These are phyloP conservation scores for Postia placenta DNA, from an alignment of 768 basidiomycete species.

Conservation along the genomic window DNA sequence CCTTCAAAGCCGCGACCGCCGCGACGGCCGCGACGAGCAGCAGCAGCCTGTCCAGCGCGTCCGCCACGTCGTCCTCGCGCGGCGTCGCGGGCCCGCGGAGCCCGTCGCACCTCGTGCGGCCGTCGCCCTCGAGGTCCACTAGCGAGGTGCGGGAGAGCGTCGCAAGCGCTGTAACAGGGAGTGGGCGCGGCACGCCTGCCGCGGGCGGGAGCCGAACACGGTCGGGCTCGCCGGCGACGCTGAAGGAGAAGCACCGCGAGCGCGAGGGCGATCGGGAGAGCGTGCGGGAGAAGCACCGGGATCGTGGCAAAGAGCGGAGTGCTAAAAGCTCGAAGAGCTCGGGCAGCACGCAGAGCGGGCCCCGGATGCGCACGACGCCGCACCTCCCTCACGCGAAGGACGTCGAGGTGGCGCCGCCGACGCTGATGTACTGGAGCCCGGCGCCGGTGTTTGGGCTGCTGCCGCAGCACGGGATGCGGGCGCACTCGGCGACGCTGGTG, in stretches of 20 bases:
- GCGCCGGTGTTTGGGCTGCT: constrained; percentile 72
- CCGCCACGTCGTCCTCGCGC: constrained; percentile 16
- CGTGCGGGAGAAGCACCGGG: constrained; percentile 9
- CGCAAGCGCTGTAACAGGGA: no score
- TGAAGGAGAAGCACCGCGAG: constrained; percentile 8
- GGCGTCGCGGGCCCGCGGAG: constrained; percentile 13
- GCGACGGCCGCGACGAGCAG: constrained; percentile 20
- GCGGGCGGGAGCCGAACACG: constrained; percentile 4
- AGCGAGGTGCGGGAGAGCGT: constrained; percentile 10
- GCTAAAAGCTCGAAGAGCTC: constrained; percentile 6
- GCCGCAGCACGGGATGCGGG: constrained; percentile 66
- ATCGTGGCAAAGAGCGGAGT: constrained; percentile 9
- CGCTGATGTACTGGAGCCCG: constrained; percentile 80
- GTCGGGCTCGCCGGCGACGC: constrained; percentile 11
- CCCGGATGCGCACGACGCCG: constrained; percentile 42
- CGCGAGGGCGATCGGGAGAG: constrained; percentile 8
- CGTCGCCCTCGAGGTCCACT: constrained; percentile 8
- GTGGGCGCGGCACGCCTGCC: constrained; percentile 8
- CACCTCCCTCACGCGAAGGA: constrained; percentile 58
- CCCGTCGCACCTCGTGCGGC: constrained; percentile 10
- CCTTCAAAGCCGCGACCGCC: constrained; percentile 27
- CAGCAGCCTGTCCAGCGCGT: constrained; percentile 23
- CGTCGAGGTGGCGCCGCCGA: constrained; percentile 56
- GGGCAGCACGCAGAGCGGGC: constrained; percentile 19
- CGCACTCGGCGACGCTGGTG: constrained; percentile 80